Conservation (phyloP, 23 red algal genomes). For the Cyanidiococcus yangmingshanensis region DNA sequence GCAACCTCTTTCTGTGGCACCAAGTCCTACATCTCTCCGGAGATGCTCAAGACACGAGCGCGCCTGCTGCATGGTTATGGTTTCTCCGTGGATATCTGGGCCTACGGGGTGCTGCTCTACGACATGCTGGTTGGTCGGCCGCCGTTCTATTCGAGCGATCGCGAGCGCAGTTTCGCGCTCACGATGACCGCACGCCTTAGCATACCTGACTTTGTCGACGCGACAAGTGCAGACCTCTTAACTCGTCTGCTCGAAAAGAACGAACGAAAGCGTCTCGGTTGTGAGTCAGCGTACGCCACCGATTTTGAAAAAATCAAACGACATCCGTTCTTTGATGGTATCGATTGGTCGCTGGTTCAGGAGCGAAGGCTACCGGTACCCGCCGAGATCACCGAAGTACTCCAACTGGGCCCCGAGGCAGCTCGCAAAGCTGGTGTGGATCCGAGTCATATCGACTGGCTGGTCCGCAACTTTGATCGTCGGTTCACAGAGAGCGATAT, state of each 20-base stretch:
- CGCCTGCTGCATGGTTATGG: conserved; percentile 39
- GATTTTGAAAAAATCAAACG: conserved; percentile 36
- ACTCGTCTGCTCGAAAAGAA: conserved; percentile 12
- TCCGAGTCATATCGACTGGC: neutral
- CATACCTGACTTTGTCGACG: conserved; percentile 6
- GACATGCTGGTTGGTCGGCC: conserved; percentile 40
- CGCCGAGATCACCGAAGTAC: neutral
- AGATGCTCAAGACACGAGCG: conserved; percentile 53
- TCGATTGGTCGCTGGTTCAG: conserved; percentile 7
- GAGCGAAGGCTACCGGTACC: neutral
- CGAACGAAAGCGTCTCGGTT: conserved; percentile 10
- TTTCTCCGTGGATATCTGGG: conserved; percentile 72
- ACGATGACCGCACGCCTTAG: neutral
- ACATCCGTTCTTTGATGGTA: conserved; percentile 26
- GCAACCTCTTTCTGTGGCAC: conserved; percentile 79
- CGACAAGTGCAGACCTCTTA: neutral
- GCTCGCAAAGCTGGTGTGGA: neutral
- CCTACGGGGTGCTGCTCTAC: conserved; percentile 64
- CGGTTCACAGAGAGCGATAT: conserved; percentile 15
- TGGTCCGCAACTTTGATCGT: neutral
- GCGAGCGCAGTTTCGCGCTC: conserved; percentile 19
- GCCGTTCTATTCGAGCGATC: conserved; percentile 32
- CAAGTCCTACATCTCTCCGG: conserved; percentile 60
- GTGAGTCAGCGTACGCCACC: conserved; percentile 7
- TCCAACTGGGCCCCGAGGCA: conserved; percentile 16